Conservation (phyloP, 805 yeast species). For the Zygosaccharomyces pseudorouxii region DNA sequence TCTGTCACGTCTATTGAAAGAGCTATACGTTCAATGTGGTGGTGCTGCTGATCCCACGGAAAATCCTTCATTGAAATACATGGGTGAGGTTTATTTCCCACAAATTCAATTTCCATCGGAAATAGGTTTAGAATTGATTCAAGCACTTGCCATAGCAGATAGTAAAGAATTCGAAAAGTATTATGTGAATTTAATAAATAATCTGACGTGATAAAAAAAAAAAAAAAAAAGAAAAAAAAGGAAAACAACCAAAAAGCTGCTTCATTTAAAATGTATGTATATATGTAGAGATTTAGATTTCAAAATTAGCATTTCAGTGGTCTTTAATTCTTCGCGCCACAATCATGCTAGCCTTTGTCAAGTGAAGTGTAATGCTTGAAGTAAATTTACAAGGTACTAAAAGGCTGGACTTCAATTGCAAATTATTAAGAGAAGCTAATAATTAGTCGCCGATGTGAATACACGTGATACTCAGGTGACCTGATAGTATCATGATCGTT, state of each 20-base stretch:
- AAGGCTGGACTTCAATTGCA: no score
- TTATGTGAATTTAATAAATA: conserved; percentile 44
- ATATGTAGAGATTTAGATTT: conserved; percentile 15
- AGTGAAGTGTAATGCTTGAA: no score
- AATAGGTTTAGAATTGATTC: conserved; percentile 56
- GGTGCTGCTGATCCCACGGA: conserved; percentile 18
- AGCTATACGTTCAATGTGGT: conserved; percentile 43
- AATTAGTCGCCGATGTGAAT: no score
- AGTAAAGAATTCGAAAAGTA: conserved; percentile 67
- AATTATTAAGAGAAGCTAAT: no score
- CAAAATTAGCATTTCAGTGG: no score
- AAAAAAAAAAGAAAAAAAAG: no score
- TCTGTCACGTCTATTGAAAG: conserved; percentile 61
- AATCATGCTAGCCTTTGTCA: no score
- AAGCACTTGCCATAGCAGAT: conserved; percentile 50
- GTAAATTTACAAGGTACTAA: no score
- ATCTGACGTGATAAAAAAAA: conserved; percentile 13
- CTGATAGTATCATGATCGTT: not conserved
- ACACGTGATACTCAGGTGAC: no score
- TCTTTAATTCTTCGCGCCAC: no score
- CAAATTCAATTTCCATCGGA: conserved; percentile 55
- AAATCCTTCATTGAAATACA: conserved; percentile 41
- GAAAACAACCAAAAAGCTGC: no score
- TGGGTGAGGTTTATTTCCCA: conserved; percentile 48
- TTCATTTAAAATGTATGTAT: conserved; percentile 1